Evolutionary conservation across 1,139 yeast species (phyloP), one percentile per base, ranked within the genome.

Genomic region (Nakaseomyces nivariensis): DNA sequence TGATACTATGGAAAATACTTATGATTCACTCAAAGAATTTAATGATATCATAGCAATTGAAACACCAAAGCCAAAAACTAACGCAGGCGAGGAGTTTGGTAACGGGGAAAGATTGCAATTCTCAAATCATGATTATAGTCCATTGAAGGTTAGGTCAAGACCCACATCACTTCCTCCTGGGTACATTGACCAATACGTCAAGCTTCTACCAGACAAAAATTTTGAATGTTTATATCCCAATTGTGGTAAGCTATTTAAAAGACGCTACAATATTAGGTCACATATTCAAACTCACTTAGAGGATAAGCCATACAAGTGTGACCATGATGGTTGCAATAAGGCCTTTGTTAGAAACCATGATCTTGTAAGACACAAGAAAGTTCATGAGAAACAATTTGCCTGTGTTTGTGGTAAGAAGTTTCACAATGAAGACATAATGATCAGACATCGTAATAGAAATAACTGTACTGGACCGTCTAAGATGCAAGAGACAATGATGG

Each of bases 261-360:
- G 98, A 61, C 74, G 96, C 49, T 94, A 94, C 69, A 92, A 92
- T 63, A 89, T 88, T 11, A 75, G 97, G 54, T 88, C 96, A 0
- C 99, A 92, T 65, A 89, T 92, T 49, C 98, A 92, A 66, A 92
- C 98, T 0, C 99, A 92, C 72, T 71, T 92, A 49, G 83, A 94
- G 64, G 98, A 92, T 67, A 74, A 97, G 51, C 99, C 99, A 1
- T 84, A 81, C 67, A 64, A 66, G 52, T 89, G 96, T 64, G 70
- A 75, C 9, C 72, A 73, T 53, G 78, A 73, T 26, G 79, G 75
- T 4, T 92, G 97, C 64, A 60, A 64, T 1, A 85, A 80, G 58
- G 74, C 81, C 1, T 90, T 88, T 63, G 81, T 81, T 55, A 82
- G 88, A 58, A 96, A 92, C 56, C 98, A 92, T 64, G 99, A 92